These are phyloP conservation scores for Maudiozyma pseudohumilis DNA, from an alignment of 805 yeast species.

Conservation along the genomic window DNA sequence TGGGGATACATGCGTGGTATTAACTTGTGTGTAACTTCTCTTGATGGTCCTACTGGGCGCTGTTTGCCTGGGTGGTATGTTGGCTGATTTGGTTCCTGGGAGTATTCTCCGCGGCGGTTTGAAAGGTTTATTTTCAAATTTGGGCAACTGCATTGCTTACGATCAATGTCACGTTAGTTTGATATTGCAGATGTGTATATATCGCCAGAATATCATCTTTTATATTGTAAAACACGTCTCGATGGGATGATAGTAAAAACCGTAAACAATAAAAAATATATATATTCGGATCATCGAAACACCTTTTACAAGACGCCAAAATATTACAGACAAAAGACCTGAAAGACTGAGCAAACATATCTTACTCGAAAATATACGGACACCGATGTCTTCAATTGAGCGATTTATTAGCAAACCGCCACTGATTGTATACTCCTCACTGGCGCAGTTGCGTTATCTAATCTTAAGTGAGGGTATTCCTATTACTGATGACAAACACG, in stretches of 20 bases:
- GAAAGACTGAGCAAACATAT: no score
- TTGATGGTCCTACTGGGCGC: not conserved
- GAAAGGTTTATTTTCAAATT: conserved; percentile 39
- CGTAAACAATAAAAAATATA: no score
- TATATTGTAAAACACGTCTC: no score
- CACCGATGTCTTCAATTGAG: conserved; percentile 14
- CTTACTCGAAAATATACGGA: no score
- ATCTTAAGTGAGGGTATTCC: conserved; percentile 17
- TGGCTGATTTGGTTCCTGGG: not conserved
- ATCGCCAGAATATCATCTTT: no score
- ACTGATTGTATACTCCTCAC: conserved; percentile 18
- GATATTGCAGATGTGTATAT: no score
- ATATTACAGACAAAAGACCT: no score
- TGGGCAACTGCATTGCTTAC: conserved; percentile 18
- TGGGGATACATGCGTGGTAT: not conserved
- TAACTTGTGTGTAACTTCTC: conserved; percentile 1
- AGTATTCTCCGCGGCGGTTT: conserved; percentile 37
- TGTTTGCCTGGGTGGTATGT: not conserved
- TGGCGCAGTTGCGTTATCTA: conserved; percentile 21
- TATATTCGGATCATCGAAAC: no score
- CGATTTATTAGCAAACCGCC: conserved; percentile 19
- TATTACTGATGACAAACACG: conserved; percentile 5
- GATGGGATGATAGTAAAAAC: no score
- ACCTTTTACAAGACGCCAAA: no score
- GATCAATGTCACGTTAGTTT: no score